Percentiles rank a stretch among this genome's conserved stretches.
Conservation (phyloP, 2,329 filamentous ascomycete genomes). For the Neophaeococcomyces mojaviensis region DNA sequence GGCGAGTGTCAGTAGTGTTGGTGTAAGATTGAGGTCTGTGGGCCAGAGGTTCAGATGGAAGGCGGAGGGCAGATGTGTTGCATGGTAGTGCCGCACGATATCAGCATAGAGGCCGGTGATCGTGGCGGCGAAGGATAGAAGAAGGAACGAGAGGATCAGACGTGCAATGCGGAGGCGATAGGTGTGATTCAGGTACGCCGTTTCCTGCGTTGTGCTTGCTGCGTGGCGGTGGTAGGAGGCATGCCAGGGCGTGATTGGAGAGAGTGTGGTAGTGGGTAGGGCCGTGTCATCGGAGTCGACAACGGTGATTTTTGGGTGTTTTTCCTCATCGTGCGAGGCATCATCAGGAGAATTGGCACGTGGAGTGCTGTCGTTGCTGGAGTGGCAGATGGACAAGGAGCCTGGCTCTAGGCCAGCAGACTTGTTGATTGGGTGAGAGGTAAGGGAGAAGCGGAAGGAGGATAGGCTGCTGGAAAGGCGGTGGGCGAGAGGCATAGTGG, state of each 20-base stretch:
- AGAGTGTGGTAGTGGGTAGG: conserved; percentile 12
- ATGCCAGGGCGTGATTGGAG: conserved; percentile 4
- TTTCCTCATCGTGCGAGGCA: too few species aligned
- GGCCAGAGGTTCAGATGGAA: conserved; percentile 36
- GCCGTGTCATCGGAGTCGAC: conserved; percentile 6
- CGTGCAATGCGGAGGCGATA: conserved; percentile 28
- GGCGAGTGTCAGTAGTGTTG: conserved; percentile 31
- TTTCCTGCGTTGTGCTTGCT: conserved; percentile 17
- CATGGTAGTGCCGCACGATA: conserved; percentile 33
- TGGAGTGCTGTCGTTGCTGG: not conserved
- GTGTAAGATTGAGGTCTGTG: conserved; percentile 34
- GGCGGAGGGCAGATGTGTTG: conserved; percentile 29
- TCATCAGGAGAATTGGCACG: conserved; percentile 8
- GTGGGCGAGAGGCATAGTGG: not conserved
- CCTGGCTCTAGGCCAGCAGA: not conserved
- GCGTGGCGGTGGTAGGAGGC: conserved; percentile 19
- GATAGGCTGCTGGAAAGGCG: conserved; percentile 4
- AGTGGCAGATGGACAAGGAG: conserved; percentile 5
- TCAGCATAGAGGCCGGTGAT: conserved; percentile 32
- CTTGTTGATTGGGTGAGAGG: not conserved
- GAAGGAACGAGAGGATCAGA: conserved; percentile 28
- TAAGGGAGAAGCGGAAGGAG: conserved; percentile 6
- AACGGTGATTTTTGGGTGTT: conserved; percentile 4
- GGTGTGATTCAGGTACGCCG: conserved; percentile 15
- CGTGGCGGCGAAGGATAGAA: conserved; percentile 26